Percentiles rank a stretch among this genome's conserved stretches.
phyloP scores from a whole-genome alignment of 345 rosid genomes.

The Chamaenerion angustifolium region DNA sequence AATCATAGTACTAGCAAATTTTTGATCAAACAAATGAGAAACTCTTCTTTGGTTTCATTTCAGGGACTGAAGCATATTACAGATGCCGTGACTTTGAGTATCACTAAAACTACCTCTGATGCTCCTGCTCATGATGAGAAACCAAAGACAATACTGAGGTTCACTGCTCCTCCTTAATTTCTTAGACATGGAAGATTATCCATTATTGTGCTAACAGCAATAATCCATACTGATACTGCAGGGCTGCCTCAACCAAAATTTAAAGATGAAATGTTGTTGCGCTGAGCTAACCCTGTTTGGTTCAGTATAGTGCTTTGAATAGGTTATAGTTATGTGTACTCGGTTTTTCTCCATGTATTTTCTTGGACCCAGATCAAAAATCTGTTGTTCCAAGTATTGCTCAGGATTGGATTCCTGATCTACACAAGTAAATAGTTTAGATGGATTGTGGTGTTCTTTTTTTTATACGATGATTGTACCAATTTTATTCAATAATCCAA shows the following conservation, averaged over 20 bases:
- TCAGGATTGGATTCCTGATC: too few relatives aligned
- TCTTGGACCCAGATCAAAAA: too few relatives aligned
- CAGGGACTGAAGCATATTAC: slow-evolving; percentile 51
- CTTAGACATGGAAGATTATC: not conserved
- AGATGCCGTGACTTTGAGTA: slow-evolving; percentile 14
- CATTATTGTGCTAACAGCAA: not conserved
- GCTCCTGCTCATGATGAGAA: slow-evolving; percentile 12
- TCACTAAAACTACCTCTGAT: slow-evolving; percentile 14
- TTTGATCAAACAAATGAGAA: not conserved
- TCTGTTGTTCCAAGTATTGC: too few relatives aligned
- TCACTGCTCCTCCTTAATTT: not conserved
- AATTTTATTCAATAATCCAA: not conserved
- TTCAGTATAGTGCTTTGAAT: too few relatives aligned
- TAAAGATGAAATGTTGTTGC: too few relatives aligned
- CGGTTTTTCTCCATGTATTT: too few relatives aligned
- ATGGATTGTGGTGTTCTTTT: not conserved
- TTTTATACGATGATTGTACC: not conserved
- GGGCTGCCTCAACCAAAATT: too few relatives aligned
- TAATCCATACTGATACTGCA: too few relatives aligned
- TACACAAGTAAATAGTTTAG: too few relatives aligned
- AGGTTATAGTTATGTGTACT: too few relatives aligned
- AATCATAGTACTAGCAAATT: not conserved
- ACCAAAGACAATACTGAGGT: slow-evolving; percentile 27
- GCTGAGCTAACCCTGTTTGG: too few relatives aligned
- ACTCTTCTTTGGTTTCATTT: slow-evolving; percentile 2